Conservation (phyloP, 345 rosid genomes). For the Odontarrhena argentea region DNA sequence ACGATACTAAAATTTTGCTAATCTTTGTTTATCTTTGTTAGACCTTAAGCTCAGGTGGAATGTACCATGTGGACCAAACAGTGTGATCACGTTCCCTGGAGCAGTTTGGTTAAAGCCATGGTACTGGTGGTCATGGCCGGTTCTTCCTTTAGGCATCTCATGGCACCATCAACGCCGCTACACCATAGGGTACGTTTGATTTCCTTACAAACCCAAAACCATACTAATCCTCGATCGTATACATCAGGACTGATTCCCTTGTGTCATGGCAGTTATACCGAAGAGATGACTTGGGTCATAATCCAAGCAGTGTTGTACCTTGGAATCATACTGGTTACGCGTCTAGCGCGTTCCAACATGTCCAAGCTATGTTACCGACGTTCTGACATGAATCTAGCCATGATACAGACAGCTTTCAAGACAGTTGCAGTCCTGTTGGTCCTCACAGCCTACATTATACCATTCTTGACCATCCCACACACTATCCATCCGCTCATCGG, state of each 20-base stretch:
- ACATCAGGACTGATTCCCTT: not conserved
- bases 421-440: conserved; percentile 68
- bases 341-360: conserved; percentile 65
- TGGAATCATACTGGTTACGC: conserved; percentile 63
- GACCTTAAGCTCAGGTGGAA: conserved; percentile 89
- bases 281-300: conserved; percentile 71
- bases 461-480: conserved; percentile 75
- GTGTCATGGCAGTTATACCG: conserved; percentile 54
- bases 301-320: conserved; percentile 65
- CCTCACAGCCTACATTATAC: conserved; percentile 68
- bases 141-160: conserved; percentile 74
- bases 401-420: conserved; percentile 62
- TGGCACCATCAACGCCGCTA: conserved; percentile 85
- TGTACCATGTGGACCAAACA: conserved; percentile 93
- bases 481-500: conserved; percentile 86
- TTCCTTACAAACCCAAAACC: not conserved
- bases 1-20: not conserved
- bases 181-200: conserved; percentile 61
- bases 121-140: conserved; percentile 99
- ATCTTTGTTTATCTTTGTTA: conserved; percentile 27
- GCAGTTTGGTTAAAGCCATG: conserved; percentile 97
- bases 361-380: conserved; percentile 79
- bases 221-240: not conserved
- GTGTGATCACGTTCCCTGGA: conserved; percentile 94
- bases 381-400: conserved; percentile 55